Conservation (phyloP, 306 rosid species). For the Prunus davidiana region DNA sequence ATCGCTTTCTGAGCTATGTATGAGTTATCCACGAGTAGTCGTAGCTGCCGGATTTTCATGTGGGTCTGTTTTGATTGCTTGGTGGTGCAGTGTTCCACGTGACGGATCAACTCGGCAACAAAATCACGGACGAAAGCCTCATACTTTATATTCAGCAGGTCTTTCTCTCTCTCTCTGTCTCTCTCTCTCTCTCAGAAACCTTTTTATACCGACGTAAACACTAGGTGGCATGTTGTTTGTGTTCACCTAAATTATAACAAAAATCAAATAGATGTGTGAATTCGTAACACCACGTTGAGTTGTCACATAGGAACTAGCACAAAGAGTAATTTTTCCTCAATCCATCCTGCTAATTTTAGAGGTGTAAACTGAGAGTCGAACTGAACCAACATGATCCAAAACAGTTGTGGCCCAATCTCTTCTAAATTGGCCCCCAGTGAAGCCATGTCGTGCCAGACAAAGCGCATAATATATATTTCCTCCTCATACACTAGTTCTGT, state of each 20-base stretch:
- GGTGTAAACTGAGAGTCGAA: too few relatives aligned
- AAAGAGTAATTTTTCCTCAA: not conserved
- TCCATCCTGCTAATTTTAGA: not conserved
- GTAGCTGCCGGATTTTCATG: conserved; percentile 10
- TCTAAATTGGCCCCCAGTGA: not conserved
- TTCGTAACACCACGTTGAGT: not conserved
- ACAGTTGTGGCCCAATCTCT: too few relatives aligned
- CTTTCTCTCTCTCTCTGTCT: not conserved
- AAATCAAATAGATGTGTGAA: not conserved
- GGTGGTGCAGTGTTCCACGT: conserved; percentile 79
- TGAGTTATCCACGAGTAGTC: conserved; percentile 13
- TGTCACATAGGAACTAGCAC: not conserved
- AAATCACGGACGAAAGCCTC: conserved; percentile 69
- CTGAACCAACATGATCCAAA: too few relatives aligned
- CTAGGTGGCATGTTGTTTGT: not conserved
- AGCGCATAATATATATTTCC: not conserved
- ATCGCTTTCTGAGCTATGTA: conserved; percentile 12
- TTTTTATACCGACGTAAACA: too few relatives aligned
- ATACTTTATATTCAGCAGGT: conserved; percentile 71
- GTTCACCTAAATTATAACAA: not conserved
- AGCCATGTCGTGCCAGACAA: not conserved
- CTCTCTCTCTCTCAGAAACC: not conserved
- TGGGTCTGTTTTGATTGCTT: conserved; percentile 28
- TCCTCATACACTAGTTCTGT: not conserved
- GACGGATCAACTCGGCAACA: conserved; percentile 78